phyloP scores from a whole-genome alignment of 352 stramenopile species.

The Pythium oligandrum region DNA sequence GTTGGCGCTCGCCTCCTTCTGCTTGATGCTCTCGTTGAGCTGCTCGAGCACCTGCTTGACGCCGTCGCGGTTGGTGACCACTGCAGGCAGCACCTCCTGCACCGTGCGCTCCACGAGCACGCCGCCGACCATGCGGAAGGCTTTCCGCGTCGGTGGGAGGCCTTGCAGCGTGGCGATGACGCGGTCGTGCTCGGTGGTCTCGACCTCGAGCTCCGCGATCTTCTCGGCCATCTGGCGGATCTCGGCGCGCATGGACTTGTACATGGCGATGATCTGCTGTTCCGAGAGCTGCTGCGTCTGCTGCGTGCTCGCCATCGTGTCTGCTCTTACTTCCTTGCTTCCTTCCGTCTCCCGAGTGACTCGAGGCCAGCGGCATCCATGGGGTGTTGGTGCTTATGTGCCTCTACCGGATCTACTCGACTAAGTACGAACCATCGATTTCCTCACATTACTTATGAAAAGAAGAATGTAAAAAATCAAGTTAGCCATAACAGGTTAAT shows the following conservation, averaged over 20 bases:
- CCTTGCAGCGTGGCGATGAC: conserved; percentile 77
- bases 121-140: conserved; percentile 94
- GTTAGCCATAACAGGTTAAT: neutral
- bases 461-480: no score
- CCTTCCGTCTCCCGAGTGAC: no score
- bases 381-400: no score
- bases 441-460: no score
- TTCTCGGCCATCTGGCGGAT: conserved; percentile 83
- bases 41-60: conserved; percentile 73
- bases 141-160: conserved; percentile 73
- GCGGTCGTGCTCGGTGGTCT: conserved; percentile 80
- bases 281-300: conserved; percentile 50
- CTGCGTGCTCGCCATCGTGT: conserved; percentile 20
- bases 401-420: no score
- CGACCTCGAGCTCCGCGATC: conserved; percentile 79
- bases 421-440: no score
- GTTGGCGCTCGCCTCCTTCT: conserved; percentile 80
- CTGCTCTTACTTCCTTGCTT: conserved; percentile 2
- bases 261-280: conserved; percentile 82
- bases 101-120: conserved; percentile 97
- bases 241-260: conserved; percentile 82
- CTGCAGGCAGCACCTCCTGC: conserved; percentile 92
- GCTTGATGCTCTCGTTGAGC: conserved; percentile 75
- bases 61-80: conserved; percentile 76
- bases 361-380: no score